Evolutionary conservation across 176 grass and related monocot species (phyloP).

Genomic region (Rhipidocladum racemiflorum): DNA sequence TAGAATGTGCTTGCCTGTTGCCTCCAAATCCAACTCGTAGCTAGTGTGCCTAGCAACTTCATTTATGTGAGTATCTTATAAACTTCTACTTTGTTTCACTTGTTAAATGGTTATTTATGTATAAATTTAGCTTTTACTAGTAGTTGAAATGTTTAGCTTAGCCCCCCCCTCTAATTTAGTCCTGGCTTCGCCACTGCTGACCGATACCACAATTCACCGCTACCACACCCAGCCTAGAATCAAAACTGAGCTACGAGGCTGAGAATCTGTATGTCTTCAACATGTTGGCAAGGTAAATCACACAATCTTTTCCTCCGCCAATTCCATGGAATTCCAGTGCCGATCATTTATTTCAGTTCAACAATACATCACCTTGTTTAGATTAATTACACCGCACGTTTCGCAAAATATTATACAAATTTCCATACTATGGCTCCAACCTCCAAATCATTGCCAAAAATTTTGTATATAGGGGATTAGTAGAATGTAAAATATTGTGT

Average conservation of each 20-base stretch:
- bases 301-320: neutral
- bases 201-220: neutral
- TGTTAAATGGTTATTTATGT: no score
- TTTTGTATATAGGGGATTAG: conserved; percentile 31
- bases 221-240: neutral
- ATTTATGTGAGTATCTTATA: no score
- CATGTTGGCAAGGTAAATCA: neutral
- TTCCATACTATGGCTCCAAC: neutral
- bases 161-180: no score
- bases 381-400: neutral
- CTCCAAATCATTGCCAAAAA: conserved; percentile 3
- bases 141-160: no score
- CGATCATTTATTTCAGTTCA: neutral
- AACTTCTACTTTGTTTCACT: no score
- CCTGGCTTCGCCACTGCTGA: no score
- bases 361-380: conserved; percentile 21
- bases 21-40: no score
- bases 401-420: conserved; percentile 24
- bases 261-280: neutral
- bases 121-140: no score
- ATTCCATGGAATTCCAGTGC: neutral
- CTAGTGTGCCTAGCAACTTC: no score
- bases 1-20: no score
- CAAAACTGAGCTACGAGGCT: neutral
- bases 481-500: neutral